A percentile compares a stretch with the other conserved stretches of the same genome.
phyloP scores from a whole-genome alignment of 129 eudicot genomes.

The Artemisia tridentata region DNA sequence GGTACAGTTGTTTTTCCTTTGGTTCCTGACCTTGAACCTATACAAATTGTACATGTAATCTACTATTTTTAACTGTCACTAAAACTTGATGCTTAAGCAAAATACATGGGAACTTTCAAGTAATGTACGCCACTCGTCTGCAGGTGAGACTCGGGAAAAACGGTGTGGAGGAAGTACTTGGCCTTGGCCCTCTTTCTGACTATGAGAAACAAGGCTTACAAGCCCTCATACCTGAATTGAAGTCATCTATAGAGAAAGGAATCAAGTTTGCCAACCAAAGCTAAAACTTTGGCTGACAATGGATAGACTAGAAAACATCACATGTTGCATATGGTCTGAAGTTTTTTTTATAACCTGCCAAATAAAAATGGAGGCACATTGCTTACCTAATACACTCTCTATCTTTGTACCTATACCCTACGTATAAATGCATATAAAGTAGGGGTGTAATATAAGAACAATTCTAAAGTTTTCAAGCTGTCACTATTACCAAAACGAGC shows the following conservation, averaged over 20 bases:
- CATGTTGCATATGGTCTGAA: slow-evolving; percentile 31
- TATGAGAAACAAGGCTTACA: slow-evolving; percentile 71
- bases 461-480: too few species aligned
- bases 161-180: slow-evolving; percentile 83
- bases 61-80: not conserved
- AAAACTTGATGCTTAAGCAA: not conserved
- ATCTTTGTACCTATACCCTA: too few species aligned
- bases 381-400: too few species aligned
- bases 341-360: not conserved
- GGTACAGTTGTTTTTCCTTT: slow-evolving; percentile 33
- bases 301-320: not conserved
- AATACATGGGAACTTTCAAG: not conserved
- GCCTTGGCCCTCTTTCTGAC: slow-evolving; percentile 61
- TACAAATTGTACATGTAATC: not conserved
- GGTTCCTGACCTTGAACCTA: not conserved
- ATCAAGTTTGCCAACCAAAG: slow-evolving; percentile 55
- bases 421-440: too few species aligned
- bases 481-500: too few species aligned
- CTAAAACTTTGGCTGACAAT: slow-evolving; percentile 9
- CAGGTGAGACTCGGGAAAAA: slow-evolving; percentile 90
- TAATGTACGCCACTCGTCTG: not conserved
- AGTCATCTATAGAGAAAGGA: slow-evolving; percentile 65
- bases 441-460: too few species aligned
- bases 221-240: slow-evolving; percentile 60
- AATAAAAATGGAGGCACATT: slow-evolving; percentile 4